phyloP scores from a whole-genome alignment of 108 stramenopile species.

The Discostella pseudostelligera region DNA sequence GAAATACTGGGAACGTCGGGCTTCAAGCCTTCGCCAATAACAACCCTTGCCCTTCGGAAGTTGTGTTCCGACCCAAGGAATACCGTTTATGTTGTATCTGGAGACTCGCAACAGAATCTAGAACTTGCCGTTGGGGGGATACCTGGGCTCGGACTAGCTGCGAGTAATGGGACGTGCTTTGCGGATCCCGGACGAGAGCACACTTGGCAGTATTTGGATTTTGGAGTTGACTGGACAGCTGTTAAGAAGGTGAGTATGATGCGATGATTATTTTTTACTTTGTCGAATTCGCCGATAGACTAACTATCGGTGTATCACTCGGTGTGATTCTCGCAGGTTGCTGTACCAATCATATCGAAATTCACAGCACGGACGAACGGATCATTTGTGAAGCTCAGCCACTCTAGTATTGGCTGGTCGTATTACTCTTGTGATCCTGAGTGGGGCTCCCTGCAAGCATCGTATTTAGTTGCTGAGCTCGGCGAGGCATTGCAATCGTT shows the following conservation, averaged over 20 bases:
- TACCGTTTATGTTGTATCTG: conserved; percentile 90
- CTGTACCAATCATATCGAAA: conserved; percentile 90
- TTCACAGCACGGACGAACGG: conserved; percentile 94
- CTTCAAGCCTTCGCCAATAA: conserved; percentile 72
- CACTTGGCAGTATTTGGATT: conserved; percentile 77
- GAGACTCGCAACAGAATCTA: conserved; percentile 84
- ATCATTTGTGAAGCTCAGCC: conserved; percentile 86
- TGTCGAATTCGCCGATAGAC: neutral
- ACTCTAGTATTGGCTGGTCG: conserved; percentile 94
- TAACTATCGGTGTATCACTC: neutral
- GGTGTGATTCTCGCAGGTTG: conserved; percentile 20
- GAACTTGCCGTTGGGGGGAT: conserved; percentile 84
- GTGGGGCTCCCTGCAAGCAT: conserved; percentile 95
- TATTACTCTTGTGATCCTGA: conserved; percentile 99
- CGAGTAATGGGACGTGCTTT: conserved; percentile 91
- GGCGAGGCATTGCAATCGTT: conserved; percentile 83
- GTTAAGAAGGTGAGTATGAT: conserved; percentile 69
- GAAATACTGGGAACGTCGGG: conserved; percentile 91
- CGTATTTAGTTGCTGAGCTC: conserved; percentile 88
- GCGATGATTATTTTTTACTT: neutral
- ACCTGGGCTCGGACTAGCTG: conserved; percentile 86
- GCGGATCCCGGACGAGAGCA: conserved; percentile 62
- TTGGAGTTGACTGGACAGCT: conserved; percentile 92
- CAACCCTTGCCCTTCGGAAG: conserved; percentile 65
- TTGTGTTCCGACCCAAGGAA: conserved; percentile 85